Evolutionary conservation across 2,329 filamentous ascomycete species (phyloP), one percentile per base, ranked within the genome.

Genomic region (Claviceps humidiphila): DNA sequence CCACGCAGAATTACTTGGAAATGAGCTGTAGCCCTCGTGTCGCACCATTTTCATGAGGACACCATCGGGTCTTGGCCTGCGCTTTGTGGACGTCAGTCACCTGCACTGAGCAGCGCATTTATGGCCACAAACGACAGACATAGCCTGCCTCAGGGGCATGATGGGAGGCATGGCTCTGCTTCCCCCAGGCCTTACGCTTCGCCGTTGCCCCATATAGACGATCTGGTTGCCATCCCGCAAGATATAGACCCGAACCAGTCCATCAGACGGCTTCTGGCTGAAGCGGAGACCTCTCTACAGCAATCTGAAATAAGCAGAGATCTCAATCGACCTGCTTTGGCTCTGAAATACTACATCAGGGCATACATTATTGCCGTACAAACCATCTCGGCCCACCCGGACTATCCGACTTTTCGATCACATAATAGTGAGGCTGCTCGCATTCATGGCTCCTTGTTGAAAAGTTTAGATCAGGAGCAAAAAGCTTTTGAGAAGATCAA

Each of bases 271-370:
- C 63, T 82, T 40, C 66, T 84, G 14, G 72, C 75, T 45, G 63
- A 68, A 43, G 78, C 74, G 50, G 75, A 84, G 59, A 61, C 64
- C 22, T 72, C 73, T 47, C 71, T 82, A 54, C 74, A 74, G 55
- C 75, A 79, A 59, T 84, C 87, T 40, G 77, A 81, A 56, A 78
- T 76, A 50, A 72, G 75, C 53, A 73, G 82, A 54, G 77, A 78
- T 55, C 84, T 86, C 67, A 72, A 78, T 26, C 74, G 81, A 39
- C 80, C 82, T 4, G 89, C 93, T 62, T 67, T 81, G 40, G 90
- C 90, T 3, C 84, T 95, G 52, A 80, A 85, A 57, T 87, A 95
- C 55, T 97, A 91, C 63, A 77, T 97, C 53, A 80, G 84, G 56
- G 87, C 90, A 11, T 89, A 79, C 54, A 82, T 89, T 53, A 85